Percentiles rank a stretch among this genome's conserved stretches.
Conservation (phyloP, 352 stramenopile species). For the Phytophthora sansomeana region DNA sequence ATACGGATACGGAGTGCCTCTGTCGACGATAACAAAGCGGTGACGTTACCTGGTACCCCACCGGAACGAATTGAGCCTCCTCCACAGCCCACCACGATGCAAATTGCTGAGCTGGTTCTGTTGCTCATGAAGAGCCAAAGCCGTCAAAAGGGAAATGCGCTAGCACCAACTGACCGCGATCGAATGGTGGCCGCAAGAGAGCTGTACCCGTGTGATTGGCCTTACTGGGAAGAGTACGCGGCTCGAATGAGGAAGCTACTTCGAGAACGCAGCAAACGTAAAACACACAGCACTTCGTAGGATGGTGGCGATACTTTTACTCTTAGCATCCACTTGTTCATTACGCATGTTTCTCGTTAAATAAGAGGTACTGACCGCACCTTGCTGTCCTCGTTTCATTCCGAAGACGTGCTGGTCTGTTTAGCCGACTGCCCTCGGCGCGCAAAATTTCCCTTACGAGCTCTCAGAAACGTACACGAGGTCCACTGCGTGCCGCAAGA, state of each 20-base stretch:
- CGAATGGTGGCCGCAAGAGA: slow-evolving; percentile 20
- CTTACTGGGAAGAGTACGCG: slow-evolving; percentile 35
- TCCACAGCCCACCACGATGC: slow-evolving; percentile 10
- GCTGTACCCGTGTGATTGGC: slow-evolving; percentile 21
- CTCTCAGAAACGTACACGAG: slow-evolving; percentile 23
- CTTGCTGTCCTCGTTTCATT: slow-evolving; percentile 20
- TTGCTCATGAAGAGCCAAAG: slow-evolving; percentile 64
- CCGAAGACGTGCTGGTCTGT: slow-evolving; percentile 13
- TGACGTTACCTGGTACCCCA: slow-evolving; percentile 1
- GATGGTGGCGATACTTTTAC: slow-evolving; percentile 3
- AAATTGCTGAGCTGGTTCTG: slow-evolving; percentile 40
- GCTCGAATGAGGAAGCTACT: slow-evolving; percentile 33
- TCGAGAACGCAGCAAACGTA: slow-evolving; percentile 28
- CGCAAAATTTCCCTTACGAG: slow-evolving; percentile 14
- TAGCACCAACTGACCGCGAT: slow-evolving; percentile 29
- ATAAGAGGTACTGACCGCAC: slow-evolving; percentile 37
- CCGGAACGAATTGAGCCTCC: not conserved
- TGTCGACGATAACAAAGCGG: slow-evolving; percentile 4
- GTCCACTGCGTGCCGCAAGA: slow-evolving; percentile 27
- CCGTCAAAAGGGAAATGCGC: slow-evolving; percentile 25
- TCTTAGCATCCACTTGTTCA: slow-evolving; percentile 8
- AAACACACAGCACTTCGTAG: slow-evolving; percentile 4
- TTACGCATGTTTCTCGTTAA: slow-evolving; percentile 25
- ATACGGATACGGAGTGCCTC: slow-evolving; percentile 19
- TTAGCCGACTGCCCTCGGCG: not conserved